phyloP scores from a whole-genome alignment of 331 rosid species.

The Prunus yedoensis region DNA sequence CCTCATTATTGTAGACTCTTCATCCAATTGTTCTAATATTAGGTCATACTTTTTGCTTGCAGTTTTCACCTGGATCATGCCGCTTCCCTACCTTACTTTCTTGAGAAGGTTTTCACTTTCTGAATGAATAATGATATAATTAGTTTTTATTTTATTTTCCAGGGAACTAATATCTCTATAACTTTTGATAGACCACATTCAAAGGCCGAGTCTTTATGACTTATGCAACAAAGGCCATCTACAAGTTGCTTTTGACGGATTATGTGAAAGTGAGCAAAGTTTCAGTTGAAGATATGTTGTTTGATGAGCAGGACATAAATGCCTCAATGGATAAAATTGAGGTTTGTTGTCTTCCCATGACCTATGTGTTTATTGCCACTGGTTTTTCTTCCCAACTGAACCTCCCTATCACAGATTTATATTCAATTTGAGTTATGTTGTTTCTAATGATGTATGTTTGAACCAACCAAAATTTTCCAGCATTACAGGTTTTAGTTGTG shows the following conservation, averaged over 20 bases:
- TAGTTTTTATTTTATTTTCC: neutral
- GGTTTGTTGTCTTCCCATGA: slow-evolving; percentile 38
- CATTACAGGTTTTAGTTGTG: neutral
- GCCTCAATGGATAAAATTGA: slow-evolving; percentile 97
- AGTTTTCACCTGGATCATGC: slow-evolving; percentile 96
- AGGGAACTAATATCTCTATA: slow-evolving; percentile 15
- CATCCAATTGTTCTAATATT: neutral
- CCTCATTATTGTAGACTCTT: neutral
- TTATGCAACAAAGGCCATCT: slow-evolving; percentile 95
- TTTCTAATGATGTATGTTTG: neutral
- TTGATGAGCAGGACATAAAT: slow-evolving; percentile 84
- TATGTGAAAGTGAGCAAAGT: slow-evolving; percentile 91
- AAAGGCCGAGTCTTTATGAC: slow-evolving; percentile 94
- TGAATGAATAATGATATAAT: neutral
- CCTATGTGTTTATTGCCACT: neutral
- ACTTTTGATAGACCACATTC: slow-evolving; percentile 68
- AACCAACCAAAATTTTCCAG: neutral
- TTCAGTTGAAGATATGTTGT: slow-evolving; percentile 90
- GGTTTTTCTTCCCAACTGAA: neutral
- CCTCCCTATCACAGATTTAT: neutral
- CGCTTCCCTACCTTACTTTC: slow-evolving; percentile 86
- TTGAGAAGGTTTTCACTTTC: slow-evolving; percentile 58
- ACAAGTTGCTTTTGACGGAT: slow-evolving; percentile 80
- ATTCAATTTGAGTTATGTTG: neutral
- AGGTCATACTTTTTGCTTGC: slow-evolving; percentile 20